These are phyloP conservation scores for Reticulascus tulasneorum DNA, from an alignment of 2,329 filamentous ascomycete genomes.

Conservation along the genomic window DNA sequence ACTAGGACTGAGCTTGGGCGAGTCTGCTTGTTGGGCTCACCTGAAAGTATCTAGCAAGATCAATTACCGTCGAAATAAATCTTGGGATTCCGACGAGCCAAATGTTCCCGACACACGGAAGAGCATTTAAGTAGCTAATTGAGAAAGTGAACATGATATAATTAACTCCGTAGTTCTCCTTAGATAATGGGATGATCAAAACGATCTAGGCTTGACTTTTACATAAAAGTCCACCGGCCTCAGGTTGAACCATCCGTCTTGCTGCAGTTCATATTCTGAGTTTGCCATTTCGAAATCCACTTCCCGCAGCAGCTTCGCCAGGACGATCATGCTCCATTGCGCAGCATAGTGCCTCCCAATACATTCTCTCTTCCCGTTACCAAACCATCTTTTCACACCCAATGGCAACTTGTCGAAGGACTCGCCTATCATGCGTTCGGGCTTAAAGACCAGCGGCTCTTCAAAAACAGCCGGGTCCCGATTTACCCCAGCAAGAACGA, in stretches of 20 bases:
- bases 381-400: conserved; percentile 47
- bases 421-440: conserved; percentile 46
- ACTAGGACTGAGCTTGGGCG: too few species aligned
- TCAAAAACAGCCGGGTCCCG: conserved; percentile 45
- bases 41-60: too few species aligned
- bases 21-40: too few species aligned
- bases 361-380: conserved; percentile 48
- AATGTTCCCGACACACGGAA: too few species aligned
- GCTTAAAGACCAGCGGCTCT: conserved; percentile 39
- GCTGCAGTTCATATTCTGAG: conserved; percentile 32
- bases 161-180: too few species aligned
- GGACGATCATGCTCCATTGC: conserved; percentile 38
- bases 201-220: conserved; percentile 37
- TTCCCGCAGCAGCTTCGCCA: conserved; percentile 38
- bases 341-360: conserved; percentile 48
- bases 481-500: conserved; percentile 47
- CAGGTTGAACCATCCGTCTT: conserved; percentile 51
- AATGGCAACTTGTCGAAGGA: conserved; percentile 37
- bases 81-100: too few species aligned
- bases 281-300: conserved; percentile 43
- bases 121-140: too few species aligned
- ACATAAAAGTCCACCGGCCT: conserved; percentile 42
- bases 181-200: too few species aligned
- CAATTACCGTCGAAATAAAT: too few species aligned
- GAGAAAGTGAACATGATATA: too few species aligned